These are phyloP conservation scores for Spatholobus suberectus DNA, from an alignment of 306 rosid species.

Conservation along the genomic window DNA sequence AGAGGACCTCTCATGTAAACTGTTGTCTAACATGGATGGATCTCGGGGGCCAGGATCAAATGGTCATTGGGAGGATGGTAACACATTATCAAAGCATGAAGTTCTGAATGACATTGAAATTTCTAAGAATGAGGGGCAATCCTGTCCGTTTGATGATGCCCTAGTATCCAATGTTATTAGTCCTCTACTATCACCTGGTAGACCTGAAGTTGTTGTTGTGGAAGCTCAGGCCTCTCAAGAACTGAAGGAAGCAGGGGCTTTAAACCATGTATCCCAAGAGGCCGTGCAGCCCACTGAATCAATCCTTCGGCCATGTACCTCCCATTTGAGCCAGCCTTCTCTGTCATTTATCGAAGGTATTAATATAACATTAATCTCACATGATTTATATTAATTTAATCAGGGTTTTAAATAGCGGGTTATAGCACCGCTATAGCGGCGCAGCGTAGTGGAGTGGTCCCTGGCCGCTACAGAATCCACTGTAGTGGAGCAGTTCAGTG, in stretches of 20 bases:
- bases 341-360: constrained; percentile 61
- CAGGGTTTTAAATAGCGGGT: background rate
- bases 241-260: constrained; percentile 48
- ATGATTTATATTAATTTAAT: constrained; percentile 14
- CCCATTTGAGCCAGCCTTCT: constrained; percentile 50
- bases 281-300: constrained; percentile 46
- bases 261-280: constrained; percentile 47
- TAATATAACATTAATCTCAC: constrained; percentile 8
- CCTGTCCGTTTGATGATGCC: constrained; percentile 46
- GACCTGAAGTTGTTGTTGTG: constrained; percentile 66
- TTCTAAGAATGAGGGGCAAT: constrained; percentile 52
- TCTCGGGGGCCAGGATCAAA: constrained; percentile 44
- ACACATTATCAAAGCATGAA: constrained; percentile 54
- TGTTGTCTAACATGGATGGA: constrained; percentile 48
- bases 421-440: background rate
- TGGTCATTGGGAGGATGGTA: constrained; percentile 60
- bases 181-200: constrained; percentile 58
- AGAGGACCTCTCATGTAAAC: constrained; percentile 61
- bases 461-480: background rate
- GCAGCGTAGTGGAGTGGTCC: background rate
- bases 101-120: constrained; percentile 46
- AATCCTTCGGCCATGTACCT: constrained; percentile 69
- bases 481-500: background rate
- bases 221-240: constrained; percentile 61
- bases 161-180: constrained; percentile 40